These are phyloP conservation scores for Xylariaceae sp. DNA, from an alignment of 2,329 filamentous ascomycete genomes.

Conservation along the genomic window DNA sequence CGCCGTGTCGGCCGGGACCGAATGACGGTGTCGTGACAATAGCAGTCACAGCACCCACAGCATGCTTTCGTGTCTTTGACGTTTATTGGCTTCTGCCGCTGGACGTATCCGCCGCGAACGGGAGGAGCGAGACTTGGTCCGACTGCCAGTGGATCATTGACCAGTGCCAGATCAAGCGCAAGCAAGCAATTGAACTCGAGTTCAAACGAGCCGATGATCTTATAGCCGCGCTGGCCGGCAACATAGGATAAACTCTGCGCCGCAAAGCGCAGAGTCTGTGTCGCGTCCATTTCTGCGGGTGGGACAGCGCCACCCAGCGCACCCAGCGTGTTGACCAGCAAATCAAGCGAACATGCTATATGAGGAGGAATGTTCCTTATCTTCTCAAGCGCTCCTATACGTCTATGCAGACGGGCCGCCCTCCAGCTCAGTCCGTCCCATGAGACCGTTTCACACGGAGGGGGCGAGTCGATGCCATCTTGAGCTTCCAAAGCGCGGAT, in stretches of 20 bases:
- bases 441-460: conserved; percentile 20
- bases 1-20: not conserved
- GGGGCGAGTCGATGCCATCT: conserved; percentile 16
- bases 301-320: not conserved
- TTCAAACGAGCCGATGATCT: conserved; percentile 14
- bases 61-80: not conserved
- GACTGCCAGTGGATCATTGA: conserved; percentile 1
- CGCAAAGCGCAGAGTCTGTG: not conserved
- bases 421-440: conserved; percentile 10
- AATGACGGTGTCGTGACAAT: conserved; percentile 4
- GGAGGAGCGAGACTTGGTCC: not conserved
- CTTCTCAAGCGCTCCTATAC: not conserved
- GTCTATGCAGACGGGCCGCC: not conserved
- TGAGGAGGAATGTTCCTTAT: not conserved
- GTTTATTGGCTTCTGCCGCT: no score
- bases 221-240: conserved; percentile 15
- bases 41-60: conserved; percentile 16
- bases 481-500: conserved; percentile 17
- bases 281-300: not conserved
- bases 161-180: conserved; percentile 13
- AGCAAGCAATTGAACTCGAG: conserved; percentile 11
- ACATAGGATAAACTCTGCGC: conserved; percentile 7
- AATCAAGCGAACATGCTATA: not conserved
- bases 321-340: not conserved
- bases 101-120: not conserved